Evolutionary conservation across 495 filamentous ascomycete species (phyloP), one percentile per base, ranked within the genome.

Genomic region (Penicillium malachiteum): DNA sequence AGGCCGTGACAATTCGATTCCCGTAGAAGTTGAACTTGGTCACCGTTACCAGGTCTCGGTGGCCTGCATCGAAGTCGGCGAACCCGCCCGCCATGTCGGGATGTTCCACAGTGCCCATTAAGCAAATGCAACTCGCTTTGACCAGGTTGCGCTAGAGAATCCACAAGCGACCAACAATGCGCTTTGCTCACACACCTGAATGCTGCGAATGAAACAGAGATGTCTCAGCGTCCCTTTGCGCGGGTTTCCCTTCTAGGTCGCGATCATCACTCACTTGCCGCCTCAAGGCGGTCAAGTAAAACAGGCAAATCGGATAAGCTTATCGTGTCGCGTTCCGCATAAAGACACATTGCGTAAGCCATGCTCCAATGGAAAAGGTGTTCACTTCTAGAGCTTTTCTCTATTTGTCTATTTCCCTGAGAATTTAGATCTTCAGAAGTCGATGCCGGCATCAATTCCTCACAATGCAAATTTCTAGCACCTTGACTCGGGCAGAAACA

Each of bases 1-100:
- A 94, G 31, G 89, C 90, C 10, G 92, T 92, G 31, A 92, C 89
- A 72, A 92, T 89, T 56, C 92, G 90, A 60, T 87, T 92, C 54
- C 94, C 94, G 67, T 93, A 93, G 62, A 81, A 82, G 74, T 97
- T 87, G 80, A 77, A 80, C 50, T 72, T 74, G 41, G 73, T 77
- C 46, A 80, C 77, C 7, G 77, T 67, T 35, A 81, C 71, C 47
- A 79, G 71, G 68, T 84, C 75, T 59, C 81, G 73, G 68, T 85
- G 75, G 61, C 87, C 80, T 60, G 88, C 77, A 62, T 91, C 81
- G 61, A 91, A 81, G 59, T 88, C 83, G 55, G 84, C 79, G 48
- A 84, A 85, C 31, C 82, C 83, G 48, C 71, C 70, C 37, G 65
- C 61, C 63, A 70, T 72, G 47, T 68, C 63, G 47, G 65, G 61